A percentile compares a stretch with the other conserved stretches of the same genome.
Evolutionary conservation across 805 yeast species (phyloP).

Genomic region (Komagataella kurtzmanii): DNA sequence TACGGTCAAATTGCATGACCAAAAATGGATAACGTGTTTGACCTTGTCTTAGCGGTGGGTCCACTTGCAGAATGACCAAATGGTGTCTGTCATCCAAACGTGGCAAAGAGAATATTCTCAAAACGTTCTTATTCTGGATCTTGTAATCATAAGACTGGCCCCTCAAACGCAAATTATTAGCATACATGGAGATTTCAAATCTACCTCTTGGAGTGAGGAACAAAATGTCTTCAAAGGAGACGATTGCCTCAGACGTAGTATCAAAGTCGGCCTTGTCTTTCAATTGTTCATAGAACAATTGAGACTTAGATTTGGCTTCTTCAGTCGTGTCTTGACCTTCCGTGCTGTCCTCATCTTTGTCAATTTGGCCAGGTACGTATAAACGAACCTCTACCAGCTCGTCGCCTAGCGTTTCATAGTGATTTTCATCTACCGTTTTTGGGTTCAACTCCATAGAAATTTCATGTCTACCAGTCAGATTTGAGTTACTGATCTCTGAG

Average conservation of each 20-base stretch:
- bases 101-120: conserved; percentile 83
- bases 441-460: conserved; percentile 78
- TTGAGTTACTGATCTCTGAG: conserved; percentile 64
- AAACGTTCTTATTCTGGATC: conserved; percentile 79
- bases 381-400: conserved; percentile 92
- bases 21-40: conserved; percentile 92
- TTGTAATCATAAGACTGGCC: conserved; percentile 98
- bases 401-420: conserved; percentile 67
- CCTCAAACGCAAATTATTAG: conserved; percentile 73
- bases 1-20: conserved; percentile 78
- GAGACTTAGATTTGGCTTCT: conserved; percentile 58
- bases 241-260: conserved; percentile 84
- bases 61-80: conserved; percentile 77
- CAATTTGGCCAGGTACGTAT: conserved; percentile 78
- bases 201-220: conserved; percentile 98
- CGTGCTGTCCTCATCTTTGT: conserved; percentile 13
- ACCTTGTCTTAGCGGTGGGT: conserved; percentile 96
- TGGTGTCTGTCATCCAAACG: conserved; percentile 91
- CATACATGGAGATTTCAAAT: conserved; percentile 91
- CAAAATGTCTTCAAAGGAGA: conserved; percentile 79
- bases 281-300: conserved; percentile 77
- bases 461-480: conserved; percentile 84
- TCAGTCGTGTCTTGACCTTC: conserved; percentile 20
- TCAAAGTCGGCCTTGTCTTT: conserved; percentile 93
- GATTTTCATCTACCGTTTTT: conserved; percentile 15